Evolutionary conservation across 2,329 filamentous ascomycete species (phyloP).

Genomic region (Epichloe glyceriae): DNA sequence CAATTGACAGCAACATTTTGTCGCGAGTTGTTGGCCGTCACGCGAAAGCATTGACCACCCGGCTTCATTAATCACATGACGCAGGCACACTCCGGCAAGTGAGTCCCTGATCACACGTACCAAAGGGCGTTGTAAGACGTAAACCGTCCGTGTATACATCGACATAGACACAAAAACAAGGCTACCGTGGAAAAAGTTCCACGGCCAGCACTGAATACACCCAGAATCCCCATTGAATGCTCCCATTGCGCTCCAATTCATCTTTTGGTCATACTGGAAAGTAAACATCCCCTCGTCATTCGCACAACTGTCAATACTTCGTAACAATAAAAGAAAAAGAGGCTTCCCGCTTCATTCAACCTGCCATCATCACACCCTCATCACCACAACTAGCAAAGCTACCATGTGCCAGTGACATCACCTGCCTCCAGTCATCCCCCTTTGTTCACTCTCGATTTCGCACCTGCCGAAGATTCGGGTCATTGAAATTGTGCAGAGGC

Average conservation of each 20-base stretch:
- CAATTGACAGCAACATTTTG: neutral
- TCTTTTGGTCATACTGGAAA: neutral
- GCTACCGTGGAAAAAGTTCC: neutral
- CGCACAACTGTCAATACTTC: constrained; percentile 1
- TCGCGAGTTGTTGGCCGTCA: neutral
- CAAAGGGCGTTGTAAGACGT: neutral
- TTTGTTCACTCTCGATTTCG: neutral
- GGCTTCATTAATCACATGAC: too few species aligned
- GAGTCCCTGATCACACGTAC: too few species aligned
- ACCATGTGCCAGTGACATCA: neutral
- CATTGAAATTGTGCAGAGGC: too few species aligned
- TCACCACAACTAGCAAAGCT: neutral
- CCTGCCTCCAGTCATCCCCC: neutral
- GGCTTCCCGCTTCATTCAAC: neutral
- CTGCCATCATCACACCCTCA: neutral
- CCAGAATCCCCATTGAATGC: constrained; percentile 3
- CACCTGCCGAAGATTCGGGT: too few species aligned
- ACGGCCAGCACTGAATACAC: neutral
- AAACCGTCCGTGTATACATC: neutral
- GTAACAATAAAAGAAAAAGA: constrained; percentile 2
- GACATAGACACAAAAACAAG: neutral
- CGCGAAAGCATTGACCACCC: neutral
- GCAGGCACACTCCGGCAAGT: too few species aligned
- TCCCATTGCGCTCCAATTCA: constrained; percentile 3
- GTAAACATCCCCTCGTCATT: neutral